Base-by-base conservation (phyloP, 1,284 basidiomycete species). In the Rhodofomes roseus region DNA sequence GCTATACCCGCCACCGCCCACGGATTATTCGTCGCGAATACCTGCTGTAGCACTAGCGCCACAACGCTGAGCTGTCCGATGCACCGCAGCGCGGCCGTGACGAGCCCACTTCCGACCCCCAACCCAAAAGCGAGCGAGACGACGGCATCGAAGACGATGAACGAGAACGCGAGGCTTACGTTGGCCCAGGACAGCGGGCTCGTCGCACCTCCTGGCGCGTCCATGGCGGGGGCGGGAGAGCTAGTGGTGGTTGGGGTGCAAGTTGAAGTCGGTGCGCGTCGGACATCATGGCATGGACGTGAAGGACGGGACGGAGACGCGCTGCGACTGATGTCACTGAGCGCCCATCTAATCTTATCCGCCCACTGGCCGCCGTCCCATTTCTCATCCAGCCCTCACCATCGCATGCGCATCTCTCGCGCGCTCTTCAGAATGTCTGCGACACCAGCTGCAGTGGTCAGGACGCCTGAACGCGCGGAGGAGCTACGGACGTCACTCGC, bases 1-100 rank as follows among this genome's bases (percentile, higher is more conserved):
- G 84, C 85, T 57, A 94, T 90, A 1, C 82, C 85, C 3, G 82
- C 83, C 0, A 94, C 90, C 6, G 82, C 85, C 83, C 84, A 92
- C 5, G 86, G 81, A 65, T 87, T 87, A 50, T 90, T 78, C 2
- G 86, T 83, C 62, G 86, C 85, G 66, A 95, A 93, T 1, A 94
- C 88, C 39, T 80, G 80, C 64, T 89, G 84, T 36, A 95, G 74
- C 2, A 94, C 70, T 27, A 86, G 74, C 0, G 84, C 89, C 64
- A 94, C 88, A 12, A 92, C 71, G 16, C 83, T 82, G 29, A 95
- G 82, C 74, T 95, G 93, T 14, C 88, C 71, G 20, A 92, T 76
- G 70, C 93, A 95, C 72, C 93, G 77, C 31, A 85, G 58, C 0
- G 91, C 86, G 0, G 92, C 85, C 6, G 86, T 81, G 29, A 92